Evolutionary conservation across 257 asterid genomes (phyloP).

Genomic region (Orobanche coerulescens): DNA sequence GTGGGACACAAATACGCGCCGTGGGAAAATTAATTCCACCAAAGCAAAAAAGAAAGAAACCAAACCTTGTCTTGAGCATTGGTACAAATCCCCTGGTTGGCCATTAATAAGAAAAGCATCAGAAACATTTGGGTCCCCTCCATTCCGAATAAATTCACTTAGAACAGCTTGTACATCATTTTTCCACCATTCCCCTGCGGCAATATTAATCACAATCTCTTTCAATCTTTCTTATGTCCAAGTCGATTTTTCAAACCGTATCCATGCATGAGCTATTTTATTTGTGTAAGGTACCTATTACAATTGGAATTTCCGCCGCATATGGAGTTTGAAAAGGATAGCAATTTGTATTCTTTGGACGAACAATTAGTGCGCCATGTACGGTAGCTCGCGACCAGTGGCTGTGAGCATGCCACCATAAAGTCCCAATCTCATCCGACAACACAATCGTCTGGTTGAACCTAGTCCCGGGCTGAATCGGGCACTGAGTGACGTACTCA

Average conservation of each 20-base stretch:
- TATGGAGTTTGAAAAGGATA: constrained; percentile 42
- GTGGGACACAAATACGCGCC: too few relatives aligned
- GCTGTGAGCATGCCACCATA: constrained; percentile 62
- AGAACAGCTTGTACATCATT: constrained; percentile 32
- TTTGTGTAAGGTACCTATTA: constrained; percentile 35
- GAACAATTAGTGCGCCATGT: constrained; percentile 38
- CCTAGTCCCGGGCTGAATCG: constrained; percentile 34
- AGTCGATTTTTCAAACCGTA: background rate
- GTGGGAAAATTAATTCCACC: too few relatives aligned
- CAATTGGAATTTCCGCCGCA: constrained; percentile 37
- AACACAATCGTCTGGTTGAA: constrained; percentile 35
- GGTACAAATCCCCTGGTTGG: constrained; percentile 52
- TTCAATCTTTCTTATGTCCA: background rate
- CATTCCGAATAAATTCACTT: constrained; percentile 26
- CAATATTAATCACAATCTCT: background rate
- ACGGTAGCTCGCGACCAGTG: constrained; percentile 50
- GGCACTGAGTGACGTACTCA: constrained; percentile 47
- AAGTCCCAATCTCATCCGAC: constrained; percentile 39
- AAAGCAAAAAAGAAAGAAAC: background rate
- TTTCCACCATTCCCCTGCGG: constrained; percentile 57
- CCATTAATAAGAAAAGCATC: constrained; percentile 57
- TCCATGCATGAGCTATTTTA: too few relatives aligned
- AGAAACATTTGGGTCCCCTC: constrained; percentile 42
- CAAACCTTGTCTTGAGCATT: constrained; percentile 45
- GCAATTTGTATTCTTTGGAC: constrained; percentile 17